Base-by-base conservation (phyloP, 75 land plant genomes). In the Pinus tabuliformis region DNA sequence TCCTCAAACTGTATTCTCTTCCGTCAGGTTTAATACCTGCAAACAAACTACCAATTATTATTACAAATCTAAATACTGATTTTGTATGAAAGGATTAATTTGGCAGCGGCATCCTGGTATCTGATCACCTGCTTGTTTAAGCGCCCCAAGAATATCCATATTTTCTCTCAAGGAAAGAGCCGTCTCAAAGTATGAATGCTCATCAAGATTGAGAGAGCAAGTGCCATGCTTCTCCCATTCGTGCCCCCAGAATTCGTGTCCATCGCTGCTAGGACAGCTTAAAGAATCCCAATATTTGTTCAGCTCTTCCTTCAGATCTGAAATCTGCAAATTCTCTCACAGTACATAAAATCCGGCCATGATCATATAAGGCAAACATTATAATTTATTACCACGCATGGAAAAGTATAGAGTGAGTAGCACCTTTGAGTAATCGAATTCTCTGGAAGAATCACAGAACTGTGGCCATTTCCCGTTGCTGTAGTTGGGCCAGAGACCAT, bases 401-500 rank as follows among this genome's bases (percentile, higher is more conserved):
- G n/a, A n/a, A n/a, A n/a, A n/a, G n/a, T n/a, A n/a, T n/a, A n/a
- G n/a, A n/a, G n/a, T n/a, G n/a, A n/a, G n/a, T n/a, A n/a, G n/a
- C n/a, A n/a, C n/a, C 94, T 79, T 3, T 6, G 86, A 84, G 59
- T 61, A 57, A 58, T 93, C 86, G 66, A 80, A 93, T 20, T 76
- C 74, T 17, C 70, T 77, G 57, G 66, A 72, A 1, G 83, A 3
- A 57, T 63, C 81, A 70, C 99, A 96, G 64, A 88, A 83, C 22
- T 81, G 77, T 0, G 99, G 99, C 52, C 87, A 96, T 3, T 84
- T 45, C 13, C 97, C 99, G 62, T 84, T 88, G 24, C 85, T 79
- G 80, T 90, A 81, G 80, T 96, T 91, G 1, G 97, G 99, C 99
- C 97, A 96, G 2, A 95, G 78, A 4, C 96, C 98, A 79, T 95